Conservation (phyloP, 176 grass and related monocot species). For the Raddia distichophylla region DNA sequence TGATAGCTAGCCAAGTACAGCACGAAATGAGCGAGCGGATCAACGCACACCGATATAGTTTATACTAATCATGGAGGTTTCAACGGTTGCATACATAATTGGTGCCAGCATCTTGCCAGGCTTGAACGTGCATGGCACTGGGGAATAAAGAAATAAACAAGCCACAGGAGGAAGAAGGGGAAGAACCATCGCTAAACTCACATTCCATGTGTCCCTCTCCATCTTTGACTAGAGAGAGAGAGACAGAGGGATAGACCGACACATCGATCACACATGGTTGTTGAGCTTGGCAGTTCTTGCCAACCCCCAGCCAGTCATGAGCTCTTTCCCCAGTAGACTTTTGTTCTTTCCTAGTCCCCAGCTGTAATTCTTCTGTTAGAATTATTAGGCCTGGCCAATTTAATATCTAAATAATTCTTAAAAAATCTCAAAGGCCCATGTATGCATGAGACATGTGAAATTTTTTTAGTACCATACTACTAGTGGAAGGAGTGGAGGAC, state of each 20-base stretch:
- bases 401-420: too few species aligned
- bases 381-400: too few species aligned
- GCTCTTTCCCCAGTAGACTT: too few species aligned
- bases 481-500: too few species aligned
- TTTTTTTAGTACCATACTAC: too few species aligned
- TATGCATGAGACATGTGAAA: too few species aligned
- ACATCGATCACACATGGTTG: conserved; percentile 37
- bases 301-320: too few species aligned
- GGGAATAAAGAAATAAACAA: conserved; percentile 26
- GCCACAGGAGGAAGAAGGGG: not conserved
- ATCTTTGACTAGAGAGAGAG: conserved; percentile 26
- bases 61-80: not conserved
- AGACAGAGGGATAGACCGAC: conserved; percentile 44
- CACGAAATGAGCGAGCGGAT: conserved; percentile 29
- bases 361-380: too few species aligned
- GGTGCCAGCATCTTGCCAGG: conserved; percentile 49
- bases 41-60: not conserved
- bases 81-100: conserved; percentile 28
- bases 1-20: conserved; percentile 26
- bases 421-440: too few species aligned
- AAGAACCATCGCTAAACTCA: not conserved
- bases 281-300: too few species aligned
- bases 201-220: conserved; percentile 27
- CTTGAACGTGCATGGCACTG: conserved; percentile 31
- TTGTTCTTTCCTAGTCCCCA: not conserved